Base-by-base conservation (phyloP, 1,284 basidiomycete genomes). In the Microbotryum scabiosae region DNA sequence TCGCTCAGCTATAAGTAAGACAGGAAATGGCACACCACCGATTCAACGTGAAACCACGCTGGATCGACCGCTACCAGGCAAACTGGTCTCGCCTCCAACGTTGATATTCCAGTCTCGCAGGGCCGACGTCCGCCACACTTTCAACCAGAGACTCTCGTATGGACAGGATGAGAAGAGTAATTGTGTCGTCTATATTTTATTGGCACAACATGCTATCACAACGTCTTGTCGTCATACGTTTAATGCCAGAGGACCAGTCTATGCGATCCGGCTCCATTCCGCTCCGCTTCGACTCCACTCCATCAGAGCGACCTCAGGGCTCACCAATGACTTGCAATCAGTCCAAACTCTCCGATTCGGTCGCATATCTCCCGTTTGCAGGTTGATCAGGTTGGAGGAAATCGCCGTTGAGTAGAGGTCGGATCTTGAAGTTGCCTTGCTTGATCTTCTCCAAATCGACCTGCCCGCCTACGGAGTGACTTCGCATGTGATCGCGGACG, bases 401-500 rank as follows among this genome's bases (percentile, higher is more conserved):
- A 43, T 67, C 66, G 12, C 48, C 41, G 16, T 63, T 41, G 12
- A 57, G 53, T 14, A 67, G 46, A 2, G 66, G 63, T 9, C 66
- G 61, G 47, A 67, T 67, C 18, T 61, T 53, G 32, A 67, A 65
- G 30, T 64, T 62, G 25, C 60, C 64, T 12, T 48, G 56, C 20
- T 62, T 60, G 50, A 68, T 54, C 47, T 63, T 59, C 21, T 66
- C 58, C 32, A 66, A 54, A 52, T 68, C 67, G 51, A 68, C 56
- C 46, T 66, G 60, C 1, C 67, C 67, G 32, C 59, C 59, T 1
- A 61, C 25, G 10, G 52, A 51, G 43, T 66, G 61, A 18, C 51
- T 51, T 10, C 65, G 54, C 81, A 94, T 86, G 67, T 86, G 85
- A 73, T 96, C 91, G 30, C 90, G 82, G 32, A 96, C 87, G 1